A percentile compares a stretch with the other conserved stretches of the same genome.
Conservation (phyloP, 2,329 filamentous ascomycete genomes). For the Xylaria sp. region DNA sequence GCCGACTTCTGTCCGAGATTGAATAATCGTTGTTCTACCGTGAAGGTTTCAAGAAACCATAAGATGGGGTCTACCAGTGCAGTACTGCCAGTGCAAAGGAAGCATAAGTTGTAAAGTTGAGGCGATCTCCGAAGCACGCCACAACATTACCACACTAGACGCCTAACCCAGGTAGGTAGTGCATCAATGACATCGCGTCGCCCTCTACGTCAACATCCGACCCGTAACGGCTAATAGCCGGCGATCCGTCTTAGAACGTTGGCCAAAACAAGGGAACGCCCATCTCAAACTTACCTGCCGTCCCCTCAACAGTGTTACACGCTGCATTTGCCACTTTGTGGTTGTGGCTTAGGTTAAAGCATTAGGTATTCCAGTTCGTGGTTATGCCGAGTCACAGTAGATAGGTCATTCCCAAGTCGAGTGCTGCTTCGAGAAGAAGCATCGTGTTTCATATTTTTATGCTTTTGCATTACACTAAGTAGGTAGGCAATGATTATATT, state of each 20-base stretch:
- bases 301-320: conserved; percentile 1
- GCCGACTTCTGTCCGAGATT: too few species aligned
- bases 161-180: not conserved
- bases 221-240: conserved; percentile 13
- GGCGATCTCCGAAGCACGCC: conserved; percentile 23
- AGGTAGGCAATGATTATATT: too few species aligned
- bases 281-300: conserved; percentile 20
- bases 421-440: not conserved
- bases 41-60: too few species aligned
- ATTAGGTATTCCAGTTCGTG: not conserved
- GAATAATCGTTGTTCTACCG: too few species aligned
- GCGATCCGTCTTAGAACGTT: conserved; percentile 17
- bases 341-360: conserved; percentile 4
- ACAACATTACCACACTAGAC: conserved; percentile 12
- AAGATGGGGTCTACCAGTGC: conserved; percentile 1
- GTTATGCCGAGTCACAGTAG: not conserved
- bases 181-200: conserved; percentile 28
- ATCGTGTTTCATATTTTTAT: not conserved
- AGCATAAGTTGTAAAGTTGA: conserved; percentile 17
- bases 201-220: conserved; percentile 29
- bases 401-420: not conserved
- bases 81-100: too few species aligned
- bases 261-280: conserved; percentile 21
- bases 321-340: not conserved
- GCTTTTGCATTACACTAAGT: too few species aligned